phyloP scores from a whole-genome alignment of 1,284 basidiomycete species.

The Cryptococcus amylolentus region DNA sequence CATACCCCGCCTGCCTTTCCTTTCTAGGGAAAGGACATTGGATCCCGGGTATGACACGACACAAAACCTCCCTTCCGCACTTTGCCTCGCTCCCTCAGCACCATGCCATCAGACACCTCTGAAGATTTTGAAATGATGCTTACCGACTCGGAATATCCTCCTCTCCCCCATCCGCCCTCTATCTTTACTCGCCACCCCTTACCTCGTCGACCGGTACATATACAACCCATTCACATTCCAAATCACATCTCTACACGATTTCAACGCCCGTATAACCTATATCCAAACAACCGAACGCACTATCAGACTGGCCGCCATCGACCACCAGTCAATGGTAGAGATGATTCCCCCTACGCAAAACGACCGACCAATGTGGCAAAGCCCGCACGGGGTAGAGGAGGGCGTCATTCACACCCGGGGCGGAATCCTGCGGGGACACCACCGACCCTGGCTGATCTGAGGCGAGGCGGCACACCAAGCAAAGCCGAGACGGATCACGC shows the following conservation, averaged over 20 bases:
- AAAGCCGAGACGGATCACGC: conserved; percentile 21
- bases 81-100: too few relatives aligned
- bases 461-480: conserved; percentile 4
- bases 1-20: too few relatives aligned
- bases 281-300: background rate
- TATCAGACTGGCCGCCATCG: conserved; percentile 16
- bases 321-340: conserved; percentile 5
- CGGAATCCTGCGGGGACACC: conserved; percentile 17
- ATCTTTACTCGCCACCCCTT: background rate
- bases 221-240: background rate
- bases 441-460: conserved; percentile 10
- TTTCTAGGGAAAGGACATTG: too few relatives aligned
- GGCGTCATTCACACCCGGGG: conserved; percentile 2
- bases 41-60: too few relatives aligned
- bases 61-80: too few relatives aligned
- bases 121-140: conserved; percentile 10
- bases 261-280: background rate
- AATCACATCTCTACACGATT: background rate
- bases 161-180: conserved; percentile 1
- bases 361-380: background rate
- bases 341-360: conserved; percentile 15
- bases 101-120: too few relatives aligned
- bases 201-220: conserved; percentile 2
- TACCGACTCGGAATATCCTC: conserved; percentile 8
- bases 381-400: background rate